Conservation (phyloP, 2,329 filamentous ascomycete genomes). For the Alternaria dauci region DNA sequence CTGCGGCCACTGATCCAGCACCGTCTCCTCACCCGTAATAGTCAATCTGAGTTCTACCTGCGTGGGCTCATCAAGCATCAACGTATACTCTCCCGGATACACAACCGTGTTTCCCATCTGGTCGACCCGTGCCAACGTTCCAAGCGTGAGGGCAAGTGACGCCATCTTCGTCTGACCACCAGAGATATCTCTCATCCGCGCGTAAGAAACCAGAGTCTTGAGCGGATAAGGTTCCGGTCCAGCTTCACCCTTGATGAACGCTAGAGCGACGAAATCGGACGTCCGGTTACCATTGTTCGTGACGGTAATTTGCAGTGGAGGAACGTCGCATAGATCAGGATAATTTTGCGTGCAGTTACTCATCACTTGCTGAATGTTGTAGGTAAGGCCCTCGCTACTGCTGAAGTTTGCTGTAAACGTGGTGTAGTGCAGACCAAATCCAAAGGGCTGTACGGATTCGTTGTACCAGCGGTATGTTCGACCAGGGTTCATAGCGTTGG, state of each 20-base stretch:
- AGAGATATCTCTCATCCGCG: conserved; percentile 54
- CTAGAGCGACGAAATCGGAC: conserved; percentile 64
- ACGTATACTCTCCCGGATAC: conserved; percentile 61
- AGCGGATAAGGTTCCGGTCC: conserved; percentile 61
- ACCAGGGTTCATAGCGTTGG: conserved; percentile 57
- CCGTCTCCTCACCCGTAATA: conserved; percentile 55
- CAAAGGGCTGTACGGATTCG: conserved; percentile 62
- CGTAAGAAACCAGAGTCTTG: conserved; percentile 63
- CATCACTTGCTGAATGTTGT: not conserved
- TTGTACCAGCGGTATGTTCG: conserved; percentile 69
- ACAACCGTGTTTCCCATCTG: conserved; percentile 61
- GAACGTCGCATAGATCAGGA: not conserved
- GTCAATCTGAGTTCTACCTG: conserved; percentile 55
- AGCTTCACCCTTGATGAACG: conserved; percentile 59
- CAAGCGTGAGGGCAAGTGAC: conserved; percentile 57
- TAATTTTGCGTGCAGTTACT: not conserved
- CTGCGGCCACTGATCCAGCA: conserved; percentile 52
- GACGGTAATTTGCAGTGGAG: not conserved
- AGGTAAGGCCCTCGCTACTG: not conserved
- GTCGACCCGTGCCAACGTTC: conserved; percentile 60
- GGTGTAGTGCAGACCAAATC: conserved; percentile 67
- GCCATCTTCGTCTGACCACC: conserved; percentile 44
- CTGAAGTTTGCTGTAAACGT: conserved; percentile 52
- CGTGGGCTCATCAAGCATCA: conserved; percentile 40
- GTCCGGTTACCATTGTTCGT: conserved; percentile 56